A percentile compares a stretch with the other conserved stretches of the same genome.
phyloP scores from a whole-genome alignment of 2,329 filamentous ascomycete genomes.

The Talaromyces rugulosus region DNA sequence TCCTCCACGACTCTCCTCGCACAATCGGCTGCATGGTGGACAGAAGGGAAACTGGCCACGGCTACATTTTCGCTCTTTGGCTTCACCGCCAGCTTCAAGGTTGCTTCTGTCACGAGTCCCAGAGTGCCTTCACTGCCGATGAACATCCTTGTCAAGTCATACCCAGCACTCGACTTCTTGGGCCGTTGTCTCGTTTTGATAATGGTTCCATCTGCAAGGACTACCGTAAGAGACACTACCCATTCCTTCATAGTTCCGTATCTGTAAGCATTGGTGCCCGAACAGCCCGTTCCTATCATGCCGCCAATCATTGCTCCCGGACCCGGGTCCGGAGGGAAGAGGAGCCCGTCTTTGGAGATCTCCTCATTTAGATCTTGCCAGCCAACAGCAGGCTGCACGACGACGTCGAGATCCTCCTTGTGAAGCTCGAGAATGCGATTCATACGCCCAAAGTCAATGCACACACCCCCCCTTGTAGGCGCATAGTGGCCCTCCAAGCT shows the following conservation, averaged over 20 bases:
- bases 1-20: conserved; percentile 74
- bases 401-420: conserved; percentile 70
- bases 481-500: conserved; percentile 87
- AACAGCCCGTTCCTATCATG: conserved; percentile 50
- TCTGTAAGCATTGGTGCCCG: conserved; percentile 82
- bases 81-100: conserved; percentile 77
- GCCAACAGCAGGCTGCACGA: conserved; percentile 75
- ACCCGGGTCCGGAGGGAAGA: conserved; percentile 89
- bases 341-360: conserved; percentile 67
- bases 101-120: conserved; percentile 86
- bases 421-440: conserved; percentile 73
- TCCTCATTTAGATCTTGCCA: conserved; percentile 84
- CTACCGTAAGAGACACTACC: conserved; percentile 82
- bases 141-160: conserved; percentile 85
- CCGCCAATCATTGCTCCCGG: conserved; percentile 90
- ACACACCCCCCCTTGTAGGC: conserved; percentile 75
- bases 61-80: conserved; percentile 78
- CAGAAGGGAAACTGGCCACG: conserved; percentile 60
- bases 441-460: conserved; percentile 83
- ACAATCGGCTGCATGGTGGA: conserved; percentile 72
- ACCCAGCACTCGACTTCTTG: conserved; percentile 84
- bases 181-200: conserved; percentile 86
- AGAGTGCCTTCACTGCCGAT: conserved; percentile 90
- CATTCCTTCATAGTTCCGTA: conserved; percentile 95
- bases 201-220: conserved; percentile 83